Conservation (phyloP, 768 basidiomycete genomes). For the Collybia sp. region DNA sequence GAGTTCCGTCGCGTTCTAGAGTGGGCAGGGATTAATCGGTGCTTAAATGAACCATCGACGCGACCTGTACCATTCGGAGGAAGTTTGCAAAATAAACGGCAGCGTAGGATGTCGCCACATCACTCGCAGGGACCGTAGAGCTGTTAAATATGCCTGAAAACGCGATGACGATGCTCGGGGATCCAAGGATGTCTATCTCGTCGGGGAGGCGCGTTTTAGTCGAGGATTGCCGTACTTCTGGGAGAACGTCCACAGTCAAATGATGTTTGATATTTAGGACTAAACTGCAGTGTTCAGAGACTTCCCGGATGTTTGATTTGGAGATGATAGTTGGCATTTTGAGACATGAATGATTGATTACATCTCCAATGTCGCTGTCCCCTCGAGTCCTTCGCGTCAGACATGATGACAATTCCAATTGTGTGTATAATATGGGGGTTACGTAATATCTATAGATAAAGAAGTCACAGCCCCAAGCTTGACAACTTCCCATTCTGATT, state of each 20-base stretch:
- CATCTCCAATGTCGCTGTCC: no score
- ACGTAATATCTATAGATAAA: constrained; percentile 15
- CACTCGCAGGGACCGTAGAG: constrained; percentile 27
- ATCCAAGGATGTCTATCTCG: constrained; percentile 43
- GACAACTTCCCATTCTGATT: constrained; percentile 5
- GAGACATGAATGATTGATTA: neutral
- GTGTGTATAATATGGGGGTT: no score
- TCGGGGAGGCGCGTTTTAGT: constrained; percentile 33
- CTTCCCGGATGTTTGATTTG: constrained; percentile 36
- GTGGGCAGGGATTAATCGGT: neutral
- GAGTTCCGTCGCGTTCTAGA: constrained; percentile 55
- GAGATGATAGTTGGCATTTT: constrained; percentile 26
- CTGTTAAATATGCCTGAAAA: constrained; percentile 52
- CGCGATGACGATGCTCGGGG: constrained; percentile 45
- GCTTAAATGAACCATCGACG: neutral
- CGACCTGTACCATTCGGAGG: constrained; percentile 39
- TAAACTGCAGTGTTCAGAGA: constrained; percentile 38
- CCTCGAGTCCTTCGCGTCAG: no score
- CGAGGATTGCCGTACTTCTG: constrained; percentile 21
- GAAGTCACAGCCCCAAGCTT: constrained; percentile 13
- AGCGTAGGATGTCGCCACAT: constrained; percentile 46
- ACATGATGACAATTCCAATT: no score
- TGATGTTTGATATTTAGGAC: constrained; percentile 42
- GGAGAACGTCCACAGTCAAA: constrained; percentile 24
- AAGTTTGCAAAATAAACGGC: constrained; percentile 44